phyloP scores from a whole-genome alignment of 129 eudicot genomes.

The Solidago caesia region DNA sequence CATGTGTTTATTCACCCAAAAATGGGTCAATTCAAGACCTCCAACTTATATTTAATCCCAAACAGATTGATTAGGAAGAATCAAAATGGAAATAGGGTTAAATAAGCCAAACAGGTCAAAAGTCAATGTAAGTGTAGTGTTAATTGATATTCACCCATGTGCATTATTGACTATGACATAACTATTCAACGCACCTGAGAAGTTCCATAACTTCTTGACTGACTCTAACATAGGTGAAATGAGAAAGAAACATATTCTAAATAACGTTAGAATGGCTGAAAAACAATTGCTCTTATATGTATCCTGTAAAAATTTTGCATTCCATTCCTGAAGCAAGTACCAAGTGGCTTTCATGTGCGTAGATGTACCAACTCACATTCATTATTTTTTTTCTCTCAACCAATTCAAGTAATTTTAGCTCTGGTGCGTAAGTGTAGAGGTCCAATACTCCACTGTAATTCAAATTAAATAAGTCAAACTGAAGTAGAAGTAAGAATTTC shows the following conservation, averaged over 20 bases:
- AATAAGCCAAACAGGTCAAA: neutral
- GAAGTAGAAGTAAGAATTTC: neutral
- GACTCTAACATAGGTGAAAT: slow-evolving; percentile 6
- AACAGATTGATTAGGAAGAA: neutral
- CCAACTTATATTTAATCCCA: neutral
- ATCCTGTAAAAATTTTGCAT: slow-evolving; percentile 92
- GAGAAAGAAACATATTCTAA: neutral
- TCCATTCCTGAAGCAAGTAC: slow-evolving; percentile 95
- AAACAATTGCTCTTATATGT: slow-evolving; percentile 19
- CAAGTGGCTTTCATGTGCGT: slow-evolving; percentile 96
- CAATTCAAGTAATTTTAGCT: slow-evolving; percentile 57
- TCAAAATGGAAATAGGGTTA: too few species aligned
- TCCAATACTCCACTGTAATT: slow-evolving; percentile 87
- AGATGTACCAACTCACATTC: slow-evolving; percentile 85
- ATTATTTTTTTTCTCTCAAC: slow-evolving; percentile 72
- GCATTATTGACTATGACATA: slow-evolving; percentile 9
- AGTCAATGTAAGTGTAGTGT: neutral
- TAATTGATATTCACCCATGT: neutral
- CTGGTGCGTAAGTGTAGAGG: slow-evolving; percentile 56
- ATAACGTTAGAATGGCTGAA: slow-evolving; percentile 15
- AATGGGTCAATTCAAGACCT: neutral
- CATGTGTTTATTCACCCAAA: neutral
- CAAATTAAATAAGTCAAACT: slow-evolving; percentile 21
- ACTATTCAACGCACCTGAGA: neutral
- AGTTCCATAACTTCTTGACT: slow-evolving; percentile 11